These are phyloP conservation scores for Fusarium succisae DNA, from an alignment of 2,329 filamentous ascomycete genomes.

Conservation along the genomic window DNA sequence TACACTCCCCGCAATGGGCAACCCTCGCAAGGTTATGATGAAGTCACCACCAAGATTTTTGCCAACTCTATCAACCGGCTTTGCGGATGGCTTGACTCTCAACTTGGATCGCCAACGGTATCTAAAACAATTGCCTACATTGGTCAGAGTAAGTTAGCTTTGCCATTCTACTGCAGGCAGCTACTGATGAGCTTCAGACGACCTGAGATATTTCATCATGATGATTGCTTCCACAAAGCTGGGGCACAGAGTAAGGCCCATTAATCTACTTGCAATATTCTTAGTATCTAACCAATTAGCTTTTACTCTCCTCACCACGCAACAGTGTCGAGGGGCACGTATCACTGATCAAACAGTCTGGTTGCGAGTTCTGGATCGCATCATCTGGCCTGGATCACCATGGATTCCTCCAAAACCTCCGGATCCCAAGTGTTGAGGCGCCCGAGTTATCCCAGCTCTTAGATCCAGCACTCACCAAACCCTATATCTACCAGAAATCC, in stretches of 20 bases:
- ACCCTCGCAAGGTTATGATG: neutral
- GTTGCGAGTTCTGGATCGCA: neutral
- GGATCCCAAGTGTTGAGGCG: neutral
- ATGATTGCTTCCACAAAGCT: neutral
- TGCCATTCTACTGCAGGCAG: rapidly evolving
- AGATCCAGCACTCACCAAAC: neutral
- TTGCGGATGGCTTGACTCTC: neutral
- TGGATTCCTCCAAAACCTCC: neutral
- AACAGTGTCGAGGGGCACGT: neutral
- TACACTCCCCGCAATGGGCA: neutral
- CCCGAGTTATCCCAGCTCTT: neutral
- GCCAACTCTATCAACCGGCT: neutral
- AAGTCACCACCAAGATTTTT: neutral
- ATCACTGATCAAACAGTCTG: neutral
- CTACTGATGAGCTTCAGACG: neutral
- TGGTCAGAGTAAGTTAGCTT: neutral
- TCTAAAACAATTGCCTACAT: neutral
- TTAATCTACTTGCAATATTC: too few species aligned
- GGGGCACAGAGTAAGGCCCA: neutral
- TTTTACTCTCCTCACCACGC: neutral
- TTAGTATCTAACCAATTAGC: neutral
- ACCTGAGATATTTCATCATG: neutral
- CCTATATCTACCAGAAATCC: neutral
- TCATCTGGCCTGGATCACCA: neutral
- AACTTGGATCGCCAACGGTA: neutral